Evolutionary conservation across 495 filamentous ascomycete genomes (phyloP), one percentile per base, ranked within the genome.

Genomic region (Penicillium steckii): DNA sequence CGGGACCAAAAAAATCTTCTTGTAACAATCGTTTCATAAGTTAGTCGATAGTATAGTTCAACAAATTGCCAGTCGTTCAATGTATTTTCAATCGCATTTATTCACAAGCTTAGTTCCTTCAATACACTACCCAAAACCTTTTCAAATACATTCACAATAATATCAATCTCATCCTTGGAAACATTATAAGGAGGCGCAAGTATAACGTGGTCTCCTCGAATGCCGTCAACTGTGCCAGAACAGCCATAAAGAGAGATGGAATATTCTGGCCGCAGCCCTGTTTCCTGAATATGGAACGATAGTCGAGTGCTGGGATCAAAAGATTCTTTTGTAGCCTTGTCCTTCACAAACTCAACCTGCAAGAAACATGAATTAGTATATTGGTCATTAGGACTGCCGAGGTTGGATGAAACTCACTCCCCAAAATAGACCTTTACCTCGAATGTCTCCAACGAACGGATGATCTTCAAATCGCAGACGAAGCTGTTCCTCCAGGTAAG

Each of bases 161-260:
- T 70, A 53, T 85, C 80, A 46, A 90, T 76, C 25, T 88, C 85
- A 9, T 80, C 77, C 26, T 64, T 66, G 0, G 79, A 81, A 38
- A 87, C 73, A 50, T 80, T 91, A 66, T 86, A 95, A 1, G 90
- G 78, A 3, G 91, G 91, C 18, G 86, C 80, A 48, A 96, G 56
- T 26, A 95, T 71, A 12, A 92, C 68, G 70, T 91, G 86, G 59
- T 96, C 91, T 1, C 89, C 90, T 3, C 58, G 66, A 24, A 77
- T 62, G 0, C 88, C 87, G 60, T 90, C 86, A 1, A 76, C 81
- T 0, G 84, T 85, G 4, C 89, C 90, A 2, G 74, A 64, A 4
- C 84, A 83, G 18, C 84, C 84, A 64, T 94, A 95, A 15, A 95
- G 58, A 0, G 78, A 82, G 52, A 95, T 79, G 17, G 75, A 77